Evolutionary conservation across 768 basidiomycete species (phyloP), one percentile per base, ranked within the genome.

Genomic region (Daedaleopsis nitida): DNA sequence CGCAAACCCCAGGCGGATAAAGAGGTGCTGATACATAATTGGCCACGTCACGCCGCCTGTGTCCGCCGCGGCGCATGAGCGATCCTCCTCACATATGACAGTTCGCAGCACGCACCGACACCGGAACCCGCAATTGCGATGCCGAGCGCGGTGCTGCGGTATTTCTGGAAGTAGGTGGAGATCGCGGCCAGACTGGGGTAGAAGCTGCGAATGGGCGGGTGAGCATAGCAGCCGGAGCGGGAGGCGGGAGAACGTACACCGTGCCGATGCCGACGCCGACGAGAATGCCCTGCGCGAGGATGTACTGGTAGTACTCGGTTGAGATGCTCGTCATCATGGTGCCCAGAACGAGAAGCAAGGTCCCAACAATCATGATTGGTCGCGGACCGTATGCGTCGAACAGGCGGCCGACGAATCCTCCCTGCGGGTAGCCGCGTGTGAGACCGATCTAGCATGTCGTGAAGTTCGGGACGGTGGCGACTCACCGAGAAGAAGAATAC

Each of bases 121-220:
- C 87, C 83, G 24, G 86, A 86, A n/a, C 91, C 91, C 37, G 89
- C 83, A 1, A 83, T 79, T 17, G 84, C 86, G 58, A 92, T 74
- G 2, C 91, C 91, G 47, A 88, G 75, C 0, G 90, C 89, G 3
- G 89, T 86, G 5, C 85, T 87, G 13, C 89, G 80, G 62, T 86
- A 84, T 61, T 80, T 80, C 49, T 70, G 69, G 72, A 90, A 92
- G 70, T 86, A 80, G 1, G 86, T 90, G 0, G 87, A 81, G 11
- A 90, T 78, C 55, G 86, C 86, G 5, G 86, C 78, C 21, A 91
- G 73, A 0, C 86, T 78, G 0, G 89, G 89, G 64, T 89, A 89
- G 70, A 89, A 89, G 43, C 88, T 89, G 57, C 17, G 44, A 34
- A 19, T 21, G 42, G 59, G 57, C 47, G 52, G 56, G 60, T 60